Percentiles rank a stretch among this genome's conserved stretches.
Conservation (phyloP, 2,329 filamentous ascomycete species). For the Coniochaeta sp. region DNA sequence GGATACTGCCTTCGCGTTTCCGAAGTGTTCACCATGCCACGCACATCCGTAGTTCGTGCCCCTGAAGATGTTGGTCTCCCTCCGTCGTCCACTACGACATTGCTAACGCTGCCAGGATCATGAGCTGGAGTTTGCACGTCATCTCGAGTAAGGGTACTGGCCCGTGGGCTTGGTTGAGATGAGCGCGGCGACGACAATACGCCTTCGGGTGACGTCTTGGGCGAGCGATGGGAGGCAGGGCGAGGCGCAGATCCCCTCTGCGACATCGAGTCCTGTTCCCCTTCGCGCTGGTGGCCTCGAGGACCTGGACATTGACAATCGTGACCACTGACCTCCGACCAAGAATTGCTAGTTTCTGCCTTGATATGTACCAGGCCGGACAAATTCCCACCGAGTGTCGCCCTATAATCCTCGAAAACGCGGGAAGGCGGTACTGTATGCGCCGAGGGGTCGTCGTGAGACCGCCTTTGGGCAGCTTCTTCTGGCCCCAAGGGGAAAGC, state of each 20-base stretch:
- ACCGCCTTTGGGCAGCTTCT: slow-evolving; percentile 14
- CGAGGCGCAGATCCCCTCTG: slow-evolving; percentile 51
- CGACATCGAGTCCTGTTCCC: slow-evolving; percentile 59
- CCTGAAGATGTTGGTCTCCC: slow-evolving; percentile 17
- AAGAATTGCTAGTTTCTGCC: slow-evolving; percentile 11
- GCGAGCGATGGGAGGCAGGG: slow-evolving; percentile 41
- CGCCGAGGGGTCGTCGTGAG: slow-evolving; percentile 11
- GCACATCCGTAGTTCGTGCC: slow-evolving; percentile 31
- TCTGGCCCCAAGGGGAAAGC: slow-evolving; percentile 7
- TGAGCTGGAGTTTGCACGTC: slow-evolving; percentile 18
- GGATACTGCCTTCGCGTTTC: slow-evolving; percentile 19
- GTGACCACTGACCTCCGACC: slow-evolving; percentile 15
- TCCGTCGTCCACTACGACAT: slow-evolving; percentile 21
- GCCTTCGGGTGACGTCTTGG: slow-evolving; percentile 2
- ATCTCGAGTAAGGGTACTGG: slow-evolving; percentile 21
- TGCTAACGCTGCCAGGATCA: slow-evolving; percentile 17
- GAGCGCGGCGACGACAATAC: slow-evolving; percentile 11
- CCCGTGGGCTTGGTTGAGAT: slow-evolving; percentile 21
- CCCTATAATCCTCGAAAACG: slow-evolving; percentile 9
- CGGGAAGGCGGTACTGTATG: slow-evolving; percentile 8
- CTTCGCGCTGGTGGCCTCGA: slow-evolving; percentile 42
- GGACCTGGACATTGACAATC: slow-evolving; percentile 51
- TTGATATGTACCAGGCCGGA: slow-evolving; percentile 11
- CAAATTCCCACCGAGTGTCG: slow-evolving; percentile 8
- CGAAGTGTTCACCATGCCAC: slow-evolving; percentile 37